Evolutionary conservation across 2,329 filamentous ascomycete species (phyloP).

Genomic region (Raffaelea deltoideospora): DNA sequence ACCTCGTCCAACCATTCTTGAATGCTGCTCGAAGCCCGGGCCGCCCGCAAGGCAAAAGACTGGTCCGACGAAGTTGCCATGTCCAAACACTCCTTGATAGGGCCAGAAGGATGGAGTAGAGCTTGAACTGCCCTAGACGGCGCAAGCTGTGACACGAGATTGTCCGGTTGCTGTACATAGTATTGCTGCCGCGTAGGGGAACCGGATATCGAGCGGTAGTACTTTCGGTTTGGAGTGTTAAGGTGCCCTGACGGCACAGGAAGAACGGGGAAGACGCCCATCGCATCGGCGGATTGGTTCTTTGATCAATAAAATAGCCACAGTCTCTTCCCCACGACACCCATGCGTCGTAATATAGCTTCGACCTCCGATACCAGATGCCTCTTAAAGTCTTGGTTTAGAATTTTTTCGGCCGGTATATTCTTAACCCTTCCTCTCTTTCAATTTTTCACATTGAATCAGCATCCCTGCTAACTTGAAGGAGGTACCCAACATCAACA

Average conservation of each 20-base stretch:
- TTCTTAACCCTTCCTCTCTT: too few species aligned
- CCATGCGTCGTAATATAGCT: too few species aligned
- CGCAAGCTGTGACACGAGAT: constrained; percentile 45
- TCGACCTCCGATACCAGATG: too few species aligned
- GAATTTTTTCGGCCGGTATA: too few species aligned
- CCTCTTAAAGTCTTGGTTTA: too few species aligned
- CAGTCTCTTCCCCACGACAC: too few species aligned
- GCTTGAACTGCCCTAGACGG: constrained; percentile 46
- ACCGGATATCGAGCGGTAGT: constrained; percentile 20
- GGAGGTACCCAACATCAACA: too few species aligned
- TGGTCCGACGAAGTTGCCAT: constrained; percentile 49
- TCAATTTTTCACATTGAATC: too few species aligned
- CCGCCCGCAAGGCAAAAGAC: constrained; percentile 56
- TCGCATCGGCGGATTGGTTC: constrained; percentile 8
- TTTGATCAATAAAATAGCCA: background rate
- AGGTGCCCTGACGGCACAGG: constrained; percentile 21
- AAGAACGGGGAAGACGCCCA: constrained; percentile 20
- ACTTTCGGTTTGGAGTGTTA: constrained; percentile 21
- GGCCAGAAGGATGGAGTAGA: constrained; percentile 36
- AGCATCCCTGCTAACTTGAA: too few species aligned
- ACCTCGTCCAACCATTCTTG: constrained; percentile 65
- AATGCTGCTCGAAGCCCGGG: constrained; percentile 54
- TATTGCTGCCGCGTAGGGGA: constrained; percentile 31
- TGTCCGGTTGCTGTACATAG: constrained; percentile 25
- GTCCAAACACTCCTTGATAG: constrained; percentile 44